Percentiles rank a stretch among this genome's conserved stretches.
These are phyloP conservation scores for Termitomyces sp. DNA, from an alignment of 768 basidiomycete species.

Conservation along the genomic window DNA sequence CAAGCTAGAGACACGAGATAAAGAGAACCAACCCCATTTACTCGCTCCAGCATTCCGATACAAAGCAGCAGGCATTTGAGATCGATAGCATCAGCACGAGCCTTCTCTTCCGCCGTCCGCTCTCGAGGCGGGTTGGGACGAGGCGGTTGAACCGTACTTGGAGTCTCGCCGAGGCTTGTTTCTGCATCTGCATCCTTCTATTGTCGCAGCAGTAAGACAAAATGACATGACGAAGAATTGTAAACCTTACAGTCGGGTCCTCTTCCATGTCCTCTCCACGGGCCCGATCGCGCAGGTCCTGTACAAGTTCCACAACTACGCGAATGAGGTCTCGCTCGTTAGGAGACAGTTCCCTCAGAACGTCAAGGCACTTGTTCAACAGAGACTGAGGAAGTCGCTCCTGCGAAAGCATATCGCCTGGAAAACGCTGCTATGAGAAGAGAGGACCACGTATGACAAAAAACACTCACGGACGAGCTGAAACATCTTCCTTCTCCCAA, in stretches of 20 bases:
- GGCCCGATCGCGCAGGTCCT: conserved; percentile 66
- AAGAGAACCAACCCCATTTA: conserved; percentile 64
- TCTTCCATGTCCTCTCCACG: conserved; percentile 38
- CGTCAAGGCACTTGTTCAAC: conserved; percentile 77
- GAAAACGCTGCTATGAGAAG: conserved; percentile 1
- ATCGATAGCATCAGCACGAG: conserved; percentile 61
- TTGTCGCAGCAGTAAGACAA: background rate
- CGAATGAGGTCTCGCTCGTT: conserved; percentile 85
- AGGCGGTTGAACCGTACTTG: conserved; percentile 22
- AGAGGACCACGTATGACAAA: background rate
- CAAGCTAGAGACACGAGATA: background rate
- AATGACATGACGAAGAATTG: background rate
- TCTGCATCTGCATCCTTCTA: conserved; percentile 24
- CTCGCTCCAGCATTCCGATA: conserved; percentile 82
- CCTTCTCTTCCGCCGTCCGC: conserved; percentile 60
- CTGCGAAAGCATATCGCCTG: conserved; percentile 81
- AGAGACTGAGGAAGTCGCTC: conserved; percentile 67
- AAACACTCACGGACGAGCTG: conserved; percentile 70
- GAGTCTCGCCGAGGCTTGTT: conserved; percentile 28
- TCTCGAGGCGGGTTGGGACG: conserved; percentile 29
- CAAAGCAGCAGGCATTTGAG: conserved; percentile 74
- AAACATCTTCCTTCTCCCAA: conserved; percentile 86
- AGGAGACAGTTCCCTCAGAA: conserved; percentile 68
- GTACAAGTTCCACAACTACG: conserved; percentile 84
- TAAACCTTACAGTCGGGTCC: conserved; percentile 22